Conservation (phyloP, 345 rosid genomes). For the Citrus sinensis region DVS_A1.0 CM039163.1:22562001-22562500, state of each 20-base stretch:
- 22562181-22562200: constrained; percentile 33
- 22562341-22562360: constrained; percentile 43
- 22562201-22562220: constrained; percentile 34
- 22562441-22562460: constrained; percentile 43
- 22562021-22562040: constrained; percentile 39
- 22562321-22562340: constrained; percentile 32
- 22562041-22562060: constrained; percentile 58
- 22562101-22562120: constrained; percentile 22
- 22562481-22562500: constrained; percentile 28
- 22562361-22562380: constrained; percentile 51
- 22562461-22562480: constrained; percentile 31
- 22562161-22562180: constrained; percentile 37
- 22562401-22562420: constrained; percentile 83
- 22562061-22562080: constrained; percentile 49
- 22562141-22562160: constrained; percentile 23
- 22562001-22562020: constrained; percentile 23
- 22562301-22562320: constrained; percentile 40
- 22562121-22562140: constrained; percentile 39
- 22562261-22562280: constrained; percentile 48
- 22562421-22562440: constrained; percentile 78
- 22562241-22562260: constrained; percentile 49
- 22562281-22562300: constrained; percentile 52
- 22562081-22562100: constrained; percentile 53
- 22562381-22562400: constrained; percentile 56
- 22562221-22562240: constrained; percentile 42